Percentiles rank a stretch among this genome's conserved stretches.
phyloP scores from a whole-genome alignment of 169 alveolate genomes.

The Plasmodium cynomolgi region DNA sequence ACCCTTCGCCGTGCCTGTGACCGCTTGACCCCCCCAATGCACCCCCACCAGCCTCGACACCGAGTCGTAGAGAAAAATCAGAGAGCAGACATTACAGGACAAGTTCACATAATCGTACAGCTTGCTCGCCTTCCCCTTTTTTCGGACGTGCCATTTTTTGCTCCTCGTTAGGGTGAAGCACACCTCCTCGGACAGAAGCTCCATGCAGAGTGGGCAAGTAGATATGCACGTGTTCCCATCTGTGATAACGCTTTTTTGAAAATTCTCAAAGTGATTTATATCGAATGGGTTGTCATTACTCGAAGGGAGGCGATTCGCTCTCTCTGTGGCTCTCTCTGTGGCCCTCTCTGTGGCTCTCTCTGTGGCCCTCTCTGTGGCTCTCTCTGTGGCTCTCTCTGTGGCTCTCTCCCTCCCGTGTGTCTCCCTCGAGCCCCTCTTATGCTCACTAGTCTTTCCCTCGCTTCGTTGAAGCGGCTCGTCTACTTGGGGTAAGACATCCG shows the following conservation, averaged over 20 bases:
- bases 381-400: no score
- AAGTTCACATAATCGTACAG: conserved; percentile 22
- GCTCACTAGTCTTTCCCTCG: not conserved
- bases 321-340: no score
- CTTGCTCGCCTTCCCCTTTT: conserved; percentile 2
- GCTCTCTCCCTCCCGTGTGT: not conserved
- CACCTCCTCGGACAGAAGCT: conserved; percentile 10
- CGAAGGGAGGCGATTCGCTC: not conserved
- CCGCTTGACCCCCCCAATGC: not conserved
- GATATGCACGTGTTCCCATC: conserved; percentile 60
- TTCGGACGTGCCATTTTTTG: not conserved
- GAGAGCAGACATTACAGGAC: conserved; percentile 41
- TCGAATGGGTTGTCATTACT: not conserved
- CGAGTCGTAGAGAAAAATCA: conserved; percentile 49
- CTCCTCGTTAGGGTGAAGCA: conserved; percentile 35
- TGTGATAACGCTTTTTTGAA: conserved; percentile 6
- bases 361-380: no score
- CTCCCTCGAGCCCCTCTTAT: not conserved
- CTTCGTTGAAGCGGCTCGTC: not conserved
- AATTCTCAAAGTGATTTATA: conserved; percentile 44
- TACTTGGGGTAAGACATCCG: not conserved
- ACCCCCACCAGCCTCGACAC: not conserved
- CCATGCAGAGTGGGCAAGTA: conserved; percentile 42
- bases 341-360: no score
- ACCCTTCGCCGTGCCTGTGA: not conserved